Percentiles rank a stretch among this genome's conserved stretches.
Conservation (phyloP, 2,329 filamentous ascomycete genomes). For the Albophoma yamanashiensis region DNA sequence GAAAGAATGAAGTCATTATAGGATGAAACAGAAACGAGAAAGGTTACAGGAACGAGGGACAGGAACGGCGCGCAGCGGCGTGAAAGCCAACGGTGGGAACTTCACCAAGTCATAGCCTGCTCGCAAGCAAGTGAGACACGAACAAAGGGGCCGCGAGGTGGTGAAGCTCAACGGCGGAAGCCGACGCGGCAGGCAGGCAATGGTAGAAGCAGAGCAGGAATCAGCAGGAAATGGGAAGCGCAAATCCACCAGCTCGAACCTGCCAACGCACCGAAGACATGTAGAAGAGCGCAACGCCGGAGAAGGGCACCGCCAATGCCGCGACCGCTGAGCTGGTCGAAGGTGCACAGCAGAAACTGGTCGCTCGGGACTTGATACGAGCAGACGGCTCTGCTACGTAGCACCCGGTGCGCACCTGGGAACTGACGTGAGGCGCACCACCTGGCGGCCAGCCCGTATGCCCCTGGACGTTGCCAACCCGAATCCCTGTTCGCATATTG, state of each 20-base stretch:
- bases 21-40: not conserved
- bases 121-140: not conserved
- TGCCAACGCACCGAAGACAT: no score
- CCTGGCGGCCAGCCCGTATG: not conserved
- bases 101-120: not conserved
- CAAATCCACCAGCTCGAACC: not conserved
- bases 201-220: not conserved
- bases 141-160: not conserved
- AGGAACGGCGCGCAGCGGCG: not conserved
- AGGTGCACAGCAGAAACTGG: not conserved
- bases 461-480: not conserved
- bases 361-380: not conserved
- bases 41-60: not conserved
- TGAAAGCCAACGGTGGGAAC: not conserved
- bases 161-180: not conserved
- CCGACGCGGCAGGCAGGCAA: not conserved
- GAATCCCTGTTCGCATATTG: not conserved
- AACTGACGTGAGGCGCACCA: not conserved
- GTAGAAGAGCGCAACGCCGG: not conserved
- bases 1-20: conserved; percentile 23
- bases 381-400: not conserved
- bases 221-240: not conserved
- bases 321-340: not conserved
- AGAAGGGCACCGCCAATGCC: not conserved
- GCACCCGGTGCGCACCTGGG: not conserved